Evolutionary conservation across 108 stramenopile genomes (phyloP).

Genomic region (Skeletonema tropicum): DNA sequence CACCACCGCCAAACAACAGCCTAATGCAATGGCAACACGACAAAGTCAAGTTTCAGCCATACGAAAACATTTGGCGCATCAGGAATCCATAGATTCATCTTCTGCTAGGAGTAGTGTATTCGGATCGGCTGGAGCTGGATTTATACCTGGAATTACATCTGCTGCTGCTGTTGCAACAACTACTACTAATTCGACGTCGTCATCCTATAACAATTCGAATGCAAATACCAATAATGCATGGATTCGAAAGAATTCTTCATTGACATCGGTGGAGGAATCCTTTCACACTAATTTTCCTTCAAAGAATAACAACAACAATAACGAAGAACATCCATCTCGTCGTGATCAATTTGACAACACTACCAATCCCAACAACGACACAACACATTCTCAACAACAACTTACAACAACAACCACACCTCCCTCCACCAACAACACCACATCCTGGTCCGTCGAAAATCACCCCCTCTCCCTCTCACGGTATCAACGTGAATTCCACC

Average conservation of each 20-base stretch:
- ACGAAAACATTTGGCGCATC: slow-evolving; percentile 56
- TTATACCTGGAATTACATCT: slow-evolving; percentile 4
- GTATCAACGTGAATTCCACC: slow-evolving; percentile 85
- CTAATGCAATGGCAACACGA: slow-evolving; percentile 16
- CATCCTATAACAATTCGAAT: background rate
- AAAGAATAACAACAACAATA: slow-evolving; percentile 4
- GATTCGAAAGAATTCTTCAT: slow-evolving; percentile 11
- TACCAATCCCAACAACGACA: background rate
- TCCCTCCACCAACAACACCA: background rate
- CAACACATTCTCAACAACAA: background rate
- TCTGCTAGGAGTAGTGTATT: slow-evolving; percentile 7
- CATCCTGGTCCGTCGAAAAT: slow-evolving; percentile 71
- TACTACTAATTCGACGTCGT: slow-evolving; percentile 8
- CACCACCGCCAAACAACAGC: background rate
- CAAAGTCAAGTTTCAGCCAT: slow-evolving; percentile 66
- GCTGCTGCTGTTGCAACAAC: slow-evolving; percentile 2
- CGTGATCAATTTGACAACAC: background rate
- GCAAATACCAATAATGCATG: background rate
- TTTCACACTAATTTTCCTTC: slow-evolving; percentile 13
- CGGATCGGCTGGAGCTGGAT: slow-evolving; percentile 7
- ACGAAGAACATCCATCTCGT: background rate
- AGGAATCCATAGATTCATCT: slow-evolving; percentile 50
- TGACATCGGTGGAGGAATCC: slow-evolving; percentile 2
- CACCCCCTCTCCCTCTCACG: slow-evolving; percentile 82
- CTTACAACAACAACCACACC: background rate